Evolutionary conservation across 768 basidiomycete species (phyloP).

Genomic region (Kwoniella heveanensis): DNA sequence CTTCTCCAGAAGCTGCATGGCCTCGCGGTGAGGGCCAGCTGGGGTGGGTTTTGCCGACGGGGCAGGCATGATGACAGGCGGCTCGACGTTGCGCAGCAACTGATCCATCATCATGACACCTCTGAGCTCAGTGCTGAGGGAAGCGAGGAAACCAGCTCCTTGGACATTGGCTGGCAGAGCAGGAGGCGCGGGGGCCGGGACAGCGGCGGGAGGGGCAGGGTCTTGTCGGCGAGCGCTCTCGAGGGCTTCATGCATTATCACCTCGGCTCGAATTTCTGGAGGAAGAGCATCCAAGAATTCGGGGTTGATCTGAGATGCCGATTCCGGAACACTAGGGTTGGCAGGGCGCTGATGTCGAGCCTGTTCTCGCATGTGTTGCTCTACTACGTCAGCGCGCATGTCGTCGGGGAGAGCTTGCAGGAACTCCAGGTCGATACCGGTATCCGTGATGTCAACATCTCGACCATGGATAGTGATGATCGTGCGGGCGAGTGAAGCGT

Average conservation of each 20-base stretch:
- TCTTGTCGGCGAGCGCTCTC: conserved; percentile 67
- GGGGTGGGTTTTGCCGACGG: conserved; percentile 28
- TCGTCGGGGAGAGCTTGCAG: conserved; percentile 96
- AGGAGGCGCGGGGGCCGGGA: conserved; percentile 24
- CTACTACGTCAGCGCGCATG: conserved; percentile 96
- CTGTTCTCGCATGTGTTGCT: conserved; percentile 91
- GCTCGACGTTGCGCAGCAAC: conserved; percentile 56
- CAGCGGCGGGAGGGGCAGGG: conserved; percentile 53
- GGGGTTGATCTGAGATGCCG: conserved; percentile 79
- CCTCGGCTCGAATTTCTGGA: conserved; percentile 93
- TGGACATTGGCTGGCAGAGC: conserved; percentile 31
- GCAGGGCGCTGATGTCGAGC: conserved; percentile 66
- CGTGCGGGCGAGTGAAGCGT: conserved; percentile 57
- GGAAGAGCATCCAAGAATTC: conserved; percentile 97
- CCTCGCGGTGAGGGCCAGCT: conserved; percentile 66
- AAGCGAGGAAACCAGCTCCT: conserved; percentile 83
- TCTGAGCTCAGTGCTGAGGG: conserved; percentile 82
- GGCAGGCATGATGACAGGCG: conserved; percentile 64
- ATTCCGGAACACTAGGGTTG: conserved; percentile 56
- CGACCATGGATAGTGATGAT: conserved; percentile 90
- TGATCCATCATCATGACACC: conserved; percentile 82
- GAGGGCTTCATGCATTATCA: conserved; percentile 88
- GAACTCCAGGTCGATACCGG: conserved; percentile 97
- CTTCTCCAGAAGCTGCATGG: conserved; percentile 90
- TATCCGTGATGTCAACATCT: conserved; percentile 94